Evolutionary conservation across 768 basidiomycete species (phyloP), one percentile per base, ranked within the genome.

Genomic region (Multifurca ochricompacta): DNA sequence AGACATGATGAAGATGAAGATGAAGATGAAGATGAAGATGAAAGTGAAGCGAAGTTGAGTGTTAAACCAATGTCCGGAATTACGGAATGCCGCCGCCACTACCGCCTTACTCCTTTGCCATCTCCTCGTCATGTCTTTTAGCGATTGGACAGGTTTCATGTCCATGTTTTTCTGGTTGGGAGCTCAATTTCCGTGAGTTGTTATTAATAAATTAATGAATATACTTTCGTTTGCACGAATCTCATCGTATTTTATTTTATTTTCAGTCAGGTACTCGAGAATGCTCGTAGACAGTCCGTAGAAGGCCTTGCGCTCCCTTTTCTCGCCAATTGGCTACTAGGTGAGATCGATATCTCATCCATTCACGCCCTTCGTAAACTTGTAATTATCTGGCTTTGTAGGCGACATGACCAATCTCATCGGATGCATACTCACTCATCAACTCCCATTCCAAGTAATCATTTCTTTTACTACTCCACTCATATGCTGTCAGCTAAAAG

Each of bases 231-330:
- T 46, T 28, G 51, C 50, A 28, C 37, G 23, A 19, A 53, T 36
- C 35, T 32, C 41, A 42, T 23, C n/a, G 2, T 30, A 25, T 34
- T 2, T 9, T 18, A 18, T 32, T 3, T 3, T 32, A 37, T 13
- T 11, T 34, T 34, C 64, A 94, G 91, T 44, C 93, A 96, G 74
- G 77, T 95, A 8, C 43, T 93, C 30, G 84, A 90, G 71, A 96
- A 94, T 68, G 72, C 77, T 52, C 74, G 73, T 53, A 72, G 77
- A 16, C 80, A 85, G 66, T 91, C 88, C 40, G 91, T 87, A 66
- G 91, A 92, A 63, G 87, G 94, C 28, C 82, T 99, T 46, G 87
- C 96, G 1, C 73, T 97, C 16, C 92, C 94, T 0, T 99, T 99
- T 69, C 77, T 99, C 50, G 76, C 83, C 58, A 96, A 90, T 62